Evolutionary conservation across 1,284 basidiomycete species (phyloP).

Genomic region (Paramarasmius palmivorus): DNA sequence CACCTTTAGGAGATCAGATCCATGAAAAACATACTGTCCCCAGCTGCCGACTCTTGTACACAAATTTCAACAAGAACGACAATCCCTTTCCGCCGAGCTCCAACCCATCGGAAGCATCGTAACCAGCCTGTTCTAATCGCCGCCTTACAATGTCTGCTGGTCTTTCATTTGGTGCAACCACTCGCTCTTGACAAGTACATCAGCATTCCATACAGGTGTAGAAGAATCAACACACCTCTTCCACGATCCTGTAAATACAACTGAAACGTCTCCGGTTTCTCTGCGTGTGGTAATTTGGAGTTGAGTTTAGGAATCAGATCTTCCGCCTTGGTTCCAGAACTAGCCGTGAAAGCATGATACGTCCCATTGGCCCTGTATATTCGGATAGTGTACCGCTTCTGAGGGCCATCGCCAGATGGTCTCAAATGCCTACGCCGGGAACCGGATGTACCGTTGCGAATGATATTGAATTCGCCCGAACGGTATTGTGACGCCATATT

Average conservation of each 20-base stretch:
- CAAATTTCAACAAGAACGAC: slow-evolving; percentile 86
- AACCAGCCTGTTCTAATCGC: slow-evolving; percentile 89
- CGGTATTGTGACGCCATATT: background rate
- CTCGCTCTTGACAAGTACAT: slow-evolving; percentile 60
- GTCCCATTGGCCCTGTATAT: slow-evolving; percentile 80
- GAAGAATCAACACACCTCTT: slow-evolving; percentile 52
- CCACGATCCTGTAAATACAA: slow-evolving; percentile 85
- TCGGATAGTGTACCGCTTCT: slow-evolving; percentile 51
- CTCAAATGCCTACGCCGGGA: slow-evolving; percentile 5
- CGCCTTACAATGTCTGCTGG: slow-evolving; percentile 87
- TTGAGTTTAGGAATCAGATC: slow-evolving; percentile 69
- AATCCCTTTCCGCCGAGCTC: slow-evolving; percentile 85
- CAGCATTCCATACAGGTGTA: background rate
- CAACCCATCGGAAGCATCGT: slow-evolving; percentile 80
- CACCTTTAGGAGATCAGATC: slow-evolving; percentile 6
- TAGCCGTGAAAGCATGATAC: slow-evolving; percentile 72
- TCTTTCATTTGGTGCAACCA: slow-evolving; percentile 79
- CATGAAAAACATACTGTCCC: slow-evolving; percentile 53
- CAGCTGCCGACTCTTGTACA: slow-evolving; percentile 75
- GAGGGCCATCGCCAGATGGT: background rate
- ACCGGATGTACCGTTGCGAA: slow-evolving; percentile 6
- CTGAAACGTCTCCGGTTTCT: slow-evolving; percentile 63
- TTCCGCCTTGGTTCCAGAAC: slow-evolving; percentile 67
- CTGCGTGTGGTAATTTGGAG: slow-evolving; percentile 51
- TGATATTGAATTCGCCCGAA: too few relatives aligned